A percentile compares a stretch with the other conserved stretches of the same genome.
These are phyloP conservation scores for Penicillium parvum DNA, from an alignment of 495 filamentous ascomycete genomes.

Conservation along the genomic window DNA sequence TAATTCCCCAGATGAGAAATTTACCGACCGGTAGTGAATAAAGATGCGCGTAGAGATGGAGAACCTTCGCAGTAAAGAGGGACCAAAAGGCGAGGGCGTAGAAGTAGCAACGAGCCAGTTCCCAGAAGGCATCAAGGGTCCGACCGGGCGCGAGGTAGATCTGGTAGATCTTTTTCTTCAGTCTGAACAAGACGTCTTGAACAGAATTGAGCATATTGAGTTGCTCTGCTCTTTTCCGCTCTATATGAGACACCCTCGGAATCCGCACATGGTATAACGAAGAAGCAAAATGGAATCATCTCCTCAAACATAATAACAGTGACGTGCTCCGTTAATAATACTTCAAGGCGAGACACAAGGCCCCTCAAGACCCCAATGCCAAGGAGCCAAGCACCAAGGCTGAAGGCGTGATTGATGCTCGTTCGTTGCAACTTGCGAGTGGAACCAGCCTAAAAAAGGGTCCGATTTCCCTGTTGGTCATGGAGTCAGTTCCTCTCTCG, in stretches of 20 bases:
- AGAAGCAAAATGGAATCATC: too few species aligned
- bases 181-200: neutral
- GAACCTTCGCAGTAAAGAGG: constrained; percentile 29
- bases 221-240: too few species aligned
- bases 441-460: neutral
- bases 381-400: neutral
- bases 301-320: too few species aligned
- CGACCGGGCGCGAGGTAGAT: constrained; percentile 18
- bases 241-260: neutral
- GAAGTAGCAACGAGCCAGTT: constrained; percentile 34
- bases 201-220: neutral
- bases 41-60: constrained; percentile 38
- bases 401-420: constrained; percentile 5
- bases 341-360: neutral
- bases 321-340: neutral
- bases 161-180: constrained; percentile 10
- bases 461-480: too few species aligned
- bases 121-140: constrained; percentile 29
- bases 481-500: too few species aligned
- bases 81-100: constrained; percentile 33
- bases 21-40: constrained; percentile 29
- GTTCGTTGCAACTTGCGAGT: neutral
- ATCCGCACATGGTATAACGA: neutral
- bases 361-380: neutral
- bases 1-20: constrained; percentile 32